phyloP scores from a whole-genome alignment of 495 filamentous ascomycete genomes.

The Extremus antarcticus region DNA sequence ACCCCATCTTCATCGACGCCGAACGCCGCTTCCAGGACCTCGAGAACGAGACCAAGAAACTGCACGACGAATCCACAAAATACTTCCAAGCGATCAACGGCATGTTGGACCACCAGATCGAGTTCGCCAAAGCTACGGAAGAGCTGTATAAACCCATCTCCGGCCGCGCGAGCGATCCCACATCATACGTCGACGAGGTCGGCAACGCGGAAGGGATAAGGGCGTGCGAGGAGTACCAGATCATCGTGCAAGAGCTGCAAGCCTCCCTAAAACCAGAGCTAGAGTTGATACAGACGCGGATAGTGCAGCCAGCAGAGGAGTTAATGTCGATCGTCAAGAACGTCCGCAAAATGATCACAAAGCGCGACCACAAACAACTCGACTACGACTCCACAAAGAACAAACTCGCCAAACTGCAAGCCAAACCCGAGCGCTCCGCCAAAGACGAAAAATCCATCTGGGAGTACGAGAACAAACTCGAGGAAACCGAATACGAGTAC shows the following conservation, averaged over 20 bases:
- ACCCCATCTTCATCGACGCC: conserved; percentile 87
- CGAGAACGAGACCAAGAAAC: conserved; percentile 85
- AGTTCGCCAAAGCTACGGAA: conserved; percentile 88
- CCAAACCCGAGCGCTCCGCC: conserved; percentile 90
- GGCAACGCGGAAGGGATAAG: conserved; percentile 90
- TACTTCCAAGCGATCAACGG: conserved; percentile 96
- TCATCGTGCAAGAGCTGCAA: conserved; percentile 80
- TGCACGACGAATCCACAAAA: conserved; percentile 90
- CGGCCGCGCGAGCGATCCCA: conserved; percentile 87
- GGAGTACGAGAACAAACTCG: conserved; percentile 87
- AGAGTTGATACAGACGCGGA: conserved; percentile 90
- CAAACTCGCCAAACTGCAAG: conserved; percentile 82
- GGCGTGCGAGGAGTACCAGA: conserved; percentile 94
- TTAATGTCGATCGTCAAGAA: conserved; percentile 90
- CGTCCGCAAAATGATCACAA: conserved; percentile 75
- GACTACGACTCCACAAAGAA: conserved; percentile 84
- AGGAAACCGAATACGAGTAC: conserved; percentile 87
- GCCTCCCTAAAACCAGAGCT: conserved; percentile 80
- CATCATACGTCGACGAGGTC: conserved; percentile 56
- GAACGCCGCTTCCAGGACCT: conserved; percentile 91
- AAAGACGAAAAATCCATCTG: conserved; percentile 98
- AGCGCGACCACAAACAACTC: conserved; percentile 94
- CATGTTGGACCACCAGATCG: conserved; percentile 96
- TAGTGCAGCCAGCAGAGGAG: conserved; percentile 91
- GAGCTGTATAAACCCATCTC: conserved; percentile 99